Conservation (phyloP, 1,139 yeast genomes). For the Kodamaea plutei region DNA sequence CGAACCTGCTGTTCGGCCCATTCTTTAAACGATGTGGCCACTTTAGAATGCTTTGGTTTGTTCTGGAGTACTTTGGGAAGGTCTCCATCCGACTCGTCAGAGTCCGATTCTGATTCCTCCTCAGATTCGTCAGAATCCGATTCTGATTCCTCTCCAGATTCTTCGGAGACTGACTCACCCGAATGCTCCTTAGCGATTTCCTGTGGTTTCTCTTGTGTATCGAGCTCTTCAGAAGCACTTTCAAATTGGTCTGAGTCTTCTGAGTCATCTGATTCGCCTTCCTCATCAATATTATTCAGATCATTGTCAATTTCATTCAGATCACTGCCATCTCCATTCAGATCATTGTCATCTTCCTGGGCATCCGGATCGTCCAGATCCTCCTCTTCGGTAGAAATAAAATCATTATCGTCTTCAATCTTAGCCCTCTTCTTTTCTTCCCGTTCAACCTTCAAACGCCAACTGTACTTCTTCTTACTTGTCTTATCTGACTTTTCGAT, state of each 20-base stretch:
- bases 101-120: constrained; percentile 18
- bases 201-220: constrained; percentile 10
- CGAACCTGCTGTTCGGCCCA: constrained; percentile 62
- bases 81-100: constrained; percentile 19
- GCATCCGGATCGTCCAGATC: constrained; percentile 36
- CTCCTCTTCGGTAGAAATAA: constrained; percentile 24
- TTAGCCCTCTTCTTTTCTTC: constrained; percentile 33
- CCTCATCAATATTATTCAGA: constrained; percentile 3
- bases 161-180: constrained; percentile 38
- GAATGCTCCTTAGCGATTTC: constrained; percentile 28
- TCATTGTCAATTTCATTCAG: constrained; percentile 18
- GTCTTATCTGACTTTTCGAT: constrained; percentile 29
- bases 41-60: constrained; percentile 40
- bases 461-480: constrained; percentile 39
- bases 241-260: constrained; percentile 10
- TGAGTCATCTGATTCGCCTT: constrained; percentile 11
- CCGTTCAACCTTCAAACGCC: constrained; percentile 38
- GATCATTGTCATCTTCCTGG: constrained; percentile 18
- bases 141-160: constrained; percentile 16
- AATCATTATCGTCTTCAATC: constrained; percentile 40
- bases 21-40: constrained; percentile 48
- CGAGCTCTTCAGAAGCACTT: constrained; percentile 12
- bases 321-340: constrained; percentile 15
- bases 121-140: constrained; percentile 18
- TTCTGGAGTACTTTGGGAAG: constrained; percentile 32